Percentiles rank a stretch among this genome's conserved stretches.
These are phyloP conservation scores for Flaveria sonorensis DNA, from an alignment of 129 eudicot genomes.

Conservation along the genomic window DNA sequence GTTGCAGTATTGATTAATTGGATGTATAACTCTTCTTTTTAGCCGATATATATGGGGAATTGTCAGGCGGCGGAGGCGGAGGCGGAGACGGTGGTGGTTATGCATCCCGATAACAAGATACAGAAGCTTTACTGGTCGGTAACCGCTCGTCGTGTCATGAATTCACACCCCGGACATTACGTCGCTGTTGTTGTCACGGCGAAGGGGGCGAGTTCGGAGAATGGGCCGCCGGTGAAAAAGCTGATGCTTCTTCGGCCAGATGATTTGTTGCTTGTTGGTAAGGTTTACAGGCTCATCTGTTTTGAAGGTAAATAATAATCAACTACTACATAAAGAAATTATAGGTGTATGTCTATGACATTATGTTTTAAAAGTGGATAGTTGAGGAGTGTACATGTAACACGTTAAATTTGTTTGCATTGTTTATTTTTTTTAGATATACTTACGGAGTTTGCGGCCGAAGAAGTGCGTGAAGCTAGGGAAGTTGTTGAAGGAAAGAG, in stretches of 20 bases:
- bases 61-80: conserved; percentile 84
- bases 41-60: conserved; percentile 49
- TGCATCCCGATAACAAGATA: conserved; percentile 54
- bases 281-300: conserved; percentile 66
- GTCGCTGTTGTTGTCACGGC: conserved; percentile 48
- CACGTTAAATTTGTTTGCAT: background rate
- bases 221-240: conserved; percentile 49
- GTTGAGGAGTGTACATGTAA: too few relatives aligned
- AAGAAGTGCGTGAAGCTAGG: conserved; percentile 64
- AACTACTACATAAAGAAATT: background rate
- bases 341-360: background rate
- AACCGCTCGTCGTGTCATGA: conserved; percentile 62
- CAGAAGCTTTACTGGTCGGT: conserved; percentile 61
- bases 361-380: too few relatives aligned
- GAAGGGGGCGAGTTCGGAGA: conserved; percentile 8
- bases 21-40: too few relatives aligned
- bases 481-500: conserved; percentile 57
- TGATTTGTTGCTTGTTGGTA: conserved; percentile 63
- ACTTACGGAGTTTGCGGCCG: conserved; percentile 61
- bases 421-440: conserved; percentile 38
- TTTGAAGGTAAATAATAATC: conserved; percentile 54
- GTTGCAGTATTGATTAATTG: too few relatives aligned
- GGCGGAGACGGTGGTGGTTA: conserved; percentile 69
- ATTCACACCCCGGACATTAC: conserved; percentile 65
- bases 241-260: conserved; percentile 70